Evolutionary conservation across 192 early-diverging fungal genomes (phyloP), one percentile per base, ranked within the genome.

Genomic region (Phlyctochytrium bullatum): DNA sequence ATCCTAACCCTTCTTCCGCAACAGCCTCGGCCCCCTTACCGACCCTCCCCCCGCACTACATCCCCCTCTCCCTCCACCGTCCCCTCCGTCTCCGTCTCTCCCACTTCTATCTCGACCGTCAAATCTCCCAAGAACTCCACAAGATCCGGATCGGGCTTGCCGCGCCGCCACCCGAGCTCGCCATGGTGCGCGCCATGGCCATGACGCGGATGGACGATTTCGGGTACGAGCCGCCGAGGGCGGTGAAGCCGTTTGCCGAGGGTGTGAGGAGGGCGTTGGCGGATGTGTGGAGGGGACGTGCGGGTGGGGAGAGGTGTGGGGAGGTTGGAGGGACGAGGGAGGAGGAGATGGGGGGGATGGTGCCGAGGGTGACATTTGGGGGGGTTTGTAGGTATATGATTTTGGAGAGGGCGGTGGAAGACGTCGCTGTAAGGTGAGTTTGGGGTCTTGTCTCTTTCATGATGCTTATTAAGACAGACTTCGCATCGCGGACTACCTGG

Each of bases 201-300:
- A 6, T 57, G 54, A 57, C 54, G 14, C 12, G 54, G 54, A 14
- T 57, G 54, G 54, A 57, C 27, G 54, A 57, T 14, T 57, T 57
- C 54, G 54, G 54, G 27, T 25, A 25, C 27, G 40, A 47, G 40
- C 14, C 27, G 12, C 27, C 54, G 14, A 28, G 12, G 16, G 6
- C 14, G 14, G 54, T 25, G 14, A 57, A 28, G 54, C 54, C 27
- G 54, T 57, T 57, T 25, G 6, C 16, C 6, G 16, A 25, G 54
- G 54, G 54, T 6, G 6, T 57, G 14, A 57, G 27, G 27, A 57
- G 16, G 54, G 54, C 54, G 12, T 25, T 57, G 54, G 14, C 10
- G 20, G 54, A 57, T 57, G 54, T 57, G 12, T 57, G 54, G 54
- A 25, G 27, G 4, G 40, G 54, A 25, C 12, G 27, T 6, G 54